Conservation (phyloP, 306 rosid genomes). For the Sindora glabra region DNA sequence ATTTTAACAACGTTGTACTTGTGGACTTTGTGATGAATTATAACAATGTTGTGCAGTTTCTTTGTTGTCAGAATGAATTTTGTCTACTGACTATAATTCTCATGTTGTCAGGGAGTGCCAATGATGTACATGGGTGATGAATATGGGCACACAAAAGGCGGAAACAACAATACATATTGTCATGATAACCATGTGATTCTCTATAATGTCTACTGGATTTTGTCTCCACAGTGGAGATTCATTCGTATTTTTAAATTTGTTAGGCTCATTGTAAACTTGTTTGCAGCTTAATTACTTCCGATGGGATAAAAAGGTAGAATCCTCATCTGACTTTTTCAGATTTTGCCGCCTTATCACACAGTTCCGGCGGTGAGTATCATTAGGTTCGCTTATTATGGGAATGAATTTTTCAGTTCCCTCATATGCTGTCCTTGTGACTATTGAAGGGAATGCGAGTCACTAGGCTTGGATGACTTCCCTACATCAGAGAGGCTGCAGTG, state of each 20-base stretch:
- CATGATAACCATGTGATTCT: constrained; percentile 77
- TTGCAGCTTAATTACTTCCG: constrained; percentile 77
- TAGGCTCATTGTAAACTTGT: constrained; percentile 11
- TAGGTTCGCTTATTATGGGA: neutral
- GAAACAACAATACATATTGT: constrained; percentile 96
- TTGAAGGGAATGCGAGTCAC: constrained; percentile 85
- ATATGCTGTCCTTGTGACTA: constrained; percentile 13
- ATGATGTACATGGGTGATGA: constrained; percentile 96
- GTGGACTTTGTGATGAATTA: neutral
- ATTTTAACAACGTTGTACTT: neutral
- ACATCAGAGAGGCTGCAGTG: constrained; percentile 86
- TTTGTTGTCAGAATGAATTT: neutral
- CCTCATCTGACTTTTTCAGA: constrained; percentile 67
- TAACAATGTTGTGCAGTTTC: neutral
- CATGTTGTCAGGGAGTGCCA: constrained; percentile 74
- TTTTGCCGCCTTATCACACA: constrained; percentile 73
- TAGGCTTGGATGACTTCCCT: constrained; percentile 76
- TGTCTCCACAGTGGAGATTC: constrained; percentile 2
- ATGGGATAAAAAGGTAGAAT: constrained; percentile 88
- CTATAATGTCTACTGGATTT: constrained; percentile 16
- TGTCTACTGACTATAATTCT: constrained; percentile 13
- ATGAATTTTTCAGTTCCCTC: constrained; percentile 5
- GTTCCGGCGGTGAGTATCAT: constrained; percentile 58
- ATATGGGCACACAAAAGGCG: constrained; percentile 96
- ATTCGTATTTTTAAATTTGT: constrained; percentile 8